These are phyloP conservation scores for Citrus sp. DNA, from an alignment of 345 rosid genomes.

Conservation along the genomic window DNA sequence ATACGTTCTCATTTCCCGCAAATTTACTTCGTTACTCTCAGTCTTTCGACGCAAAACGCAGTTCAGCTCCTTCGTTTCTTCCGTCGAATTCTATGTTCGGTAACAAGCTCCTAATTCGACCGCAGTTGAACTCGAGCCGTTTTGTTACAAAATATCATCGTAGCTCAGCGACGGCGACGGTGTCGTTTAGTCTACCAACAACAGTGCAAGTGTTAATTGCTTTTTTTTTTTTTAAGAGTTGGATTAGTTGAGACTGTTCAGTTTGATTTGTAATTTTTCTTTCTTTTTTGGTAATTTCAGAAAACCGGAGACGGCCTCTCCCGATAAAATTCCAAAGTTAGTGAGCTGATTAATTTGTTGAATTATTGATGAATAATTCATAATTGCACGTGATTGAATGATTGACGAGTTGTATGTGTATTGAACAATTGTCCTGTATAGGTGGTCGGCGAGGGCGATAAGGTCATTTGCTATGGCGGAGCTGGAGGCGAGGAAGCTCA, in stretches of 20 bases:
- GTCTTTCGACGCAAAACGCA: conserved; percentile 15
- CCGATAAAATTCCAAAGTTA: conserved; percentile 64
- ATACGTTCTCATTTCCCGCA: conserved; percentile 42
- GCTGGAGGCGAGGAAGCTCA: conserved; percentile 88
- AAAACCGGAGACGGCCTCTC: conserved; percentile 41
- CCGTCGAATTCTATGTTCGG: conserved; percentile 41
- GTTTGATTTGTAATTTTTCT: neutral
- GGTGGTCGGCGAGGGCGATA: conserved; percentile 93
- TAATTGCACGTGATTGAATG: neutral
- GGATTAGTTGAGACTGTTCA: conserved; percentile 4
- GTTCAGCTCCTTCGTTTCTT: conserved; percentile 18
- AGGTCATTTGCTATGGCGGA: conserved; percentile 79
- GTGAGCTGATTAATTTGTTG: conserved; percentile 20
- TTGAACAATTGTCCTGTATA: conserved; percentile 18
- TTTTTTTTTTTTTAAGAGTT: neutral
- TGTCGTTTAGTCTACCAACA: conserved; percentile 64
- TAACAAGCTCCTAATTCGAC: conserved; percentile 34
- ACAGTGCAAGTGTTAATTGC: conserved; percentile 37
- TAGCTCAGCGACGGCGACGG: conserved; percentile 37
- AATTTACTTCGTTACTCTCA: conserved; percentile 32
- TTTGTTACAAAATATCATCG: conserved; percentile 29
- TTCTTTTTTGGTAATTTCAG: conserved; percentile 36
- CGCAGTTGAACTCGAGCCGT: conserved; percentile 21
- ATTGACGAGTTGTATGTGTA: neutral
- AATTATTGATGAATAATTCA: neutral